Percentiles rank a stretch among this genome's conserved stretches.
Evolutionary conservation across 441 rosid genomes (phyloP).

Genomic region (Brassica balearica): DNA sequence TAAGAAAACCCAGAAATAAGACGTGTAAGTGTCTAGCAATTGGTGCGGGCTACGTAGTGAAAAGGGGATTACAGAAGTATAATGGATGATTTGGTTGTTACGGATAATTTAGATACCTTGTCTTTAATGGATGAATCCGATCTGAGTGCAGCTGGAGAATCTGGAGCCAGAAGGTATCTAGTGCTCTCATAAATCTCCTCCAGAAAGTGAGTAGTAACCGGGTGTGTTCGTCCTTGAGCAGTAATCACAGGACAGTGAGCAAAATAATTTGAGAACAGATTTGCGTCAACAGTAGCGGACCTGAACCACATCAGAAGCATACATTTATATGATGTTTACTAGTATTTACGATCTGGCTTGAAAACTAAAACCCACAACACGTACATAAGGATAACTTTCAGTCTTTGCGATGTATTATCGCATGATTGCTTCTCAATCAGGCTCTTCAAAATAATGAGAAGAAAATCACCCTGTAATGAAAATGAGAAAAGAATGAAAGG

Average conservation of each 20-base stretch:
- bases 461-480: constrained; percentile 82
- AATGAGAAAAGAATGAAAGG: constrained; percentile 14
- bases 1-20: background rate
- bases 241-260: constrained; percentile 88
- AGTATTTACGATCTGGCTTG: constrained; percentile 11
- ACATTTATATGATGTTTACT: constrained; percentile 15
- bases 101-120: constrained; percentile 57
- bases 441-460: constrained; percentile 90
- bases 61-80: constrained; percentile 16
- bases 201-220: constrained; percentile 78
- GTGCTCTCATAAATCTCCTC: constrained; percentile 88
- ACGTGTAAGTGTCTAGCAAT: background rate
- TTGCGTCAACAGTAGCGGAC: constrained; percentile 98
- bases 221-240: constrained; percentile 91
- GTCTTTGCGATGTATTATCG: constrained; percentile 51
- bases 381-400: constrained; percentile 93
- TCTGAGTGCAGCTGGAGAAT: constrained; percentile 84
- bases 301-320: constrained; percentile 51
- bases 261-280: constrained; percentile 83
- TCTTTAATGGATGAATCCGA: constrained; percentile 54
- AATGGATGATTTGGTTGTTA: constrained; percentile 6
- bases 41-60: background rate
- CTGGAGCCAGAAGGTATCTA: constrained; percentile 74
- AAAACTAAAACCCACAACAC: constrained; percentile 40
- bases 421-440: constrained; percentile 83